Conservation (phyloP, 2,329 filamentous ascomycete genomes). For the Ceratocystis destructans region DNA sequence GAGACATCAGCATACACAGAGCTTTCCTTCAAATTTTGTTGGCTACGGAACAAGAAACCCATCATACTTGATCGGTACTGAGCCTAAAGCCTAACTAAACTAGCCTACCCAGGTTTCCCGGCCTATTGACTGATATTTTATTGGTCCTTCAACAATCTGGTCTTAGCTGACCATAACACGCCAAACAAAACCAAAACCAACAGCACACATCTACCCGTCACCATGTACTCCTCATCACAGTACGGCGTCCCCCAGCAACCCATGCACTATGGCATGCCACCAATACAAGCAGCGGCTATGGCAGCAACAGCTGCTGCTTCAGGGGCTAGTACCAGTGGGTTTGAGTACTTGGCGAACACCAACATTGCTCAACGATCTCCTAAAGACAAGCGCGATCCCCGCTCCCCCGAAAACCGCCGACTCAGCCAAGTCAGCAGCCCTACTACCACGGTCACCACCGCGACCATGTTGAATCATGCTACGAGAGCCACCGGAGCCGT, state of each 20-base stretch:
- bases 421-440: conserved; percentile 70
- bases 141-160: conserved; percentile 4
- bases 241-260: conserved; percentile 59
- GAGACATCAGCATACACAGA: not conserved
- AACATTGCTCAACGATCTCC: conserved; percentile 31
- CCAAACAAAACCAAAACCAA: not conserved
- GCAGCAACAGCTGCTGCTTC: conserved; percentile 81
- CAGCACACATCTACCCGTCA: conserved; percentile 3
- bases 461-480: conserved; percentile 61
- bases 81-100: not conserved
- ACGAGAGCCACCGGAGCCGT: conserved; percentile 46
- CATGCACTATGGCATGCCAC: conserved; percentile 74
- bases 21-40: not conserved
- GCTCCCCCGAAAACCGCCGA: conserved; percentile 54
- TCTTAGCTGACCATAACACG: not conserved
- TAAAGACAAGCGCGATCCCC: conserved; percentile 55
- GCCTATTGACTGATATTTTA: conserved; percentile 4
- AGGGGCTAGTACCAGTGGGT: conserved; percentile 44
- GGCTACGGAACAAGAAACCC: not conserved
- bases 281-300: conserved; percentile 84
- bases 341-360: conserved; percentile 59
- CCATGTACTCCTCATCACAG: conserved; percentile 57
- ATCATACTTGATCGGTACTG: not conserved
- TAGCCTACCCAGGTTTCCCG: not conserved
- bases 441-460: conserved; percentile 57